Base-by-base conservation (phyloP, 2,329 filamentous ascomycete genomes). In the Cercospora sojina region DNA sequence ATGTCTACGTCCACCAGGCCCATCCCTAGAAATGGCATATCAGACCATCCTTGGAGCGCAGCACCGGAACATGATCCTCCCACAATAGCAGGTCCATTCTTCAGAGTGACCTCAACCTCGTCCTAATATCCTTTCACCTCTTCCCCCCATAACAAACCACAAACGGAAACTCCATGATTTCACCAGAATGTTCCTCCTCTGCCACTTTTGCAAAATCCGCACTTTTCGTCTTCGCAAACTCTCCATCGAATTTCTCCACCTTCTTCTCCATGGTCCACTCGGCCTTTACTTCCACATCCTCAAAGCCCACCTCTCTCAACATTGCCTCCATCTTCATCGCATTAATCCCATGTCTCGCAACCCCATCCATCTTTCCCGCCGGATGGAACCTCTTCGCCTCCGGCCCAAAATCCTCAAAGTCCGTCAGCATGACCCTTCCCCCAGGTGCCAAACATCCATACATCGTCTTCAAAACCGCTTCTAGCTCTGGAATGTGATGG, bases 161-260 rank as follows among this genome's bases (percentile, higher is more conserved):
- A 61, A 74, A 74, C 1, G 72, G 71, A 31, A 74, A 71, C 16
- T 70, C 58, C 69, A 73, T 71, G n/a, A 59, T 53, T 59, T 74
- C 68, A 5, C 71, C 72, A 16, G 51, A 38, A 7, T 62, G 43
- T 29, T 67, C 57, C 5, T 59, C 16, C 47, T 47, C 66, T 16
- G 64, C 70, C 13, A 47, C 41, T 16, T 51, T 47, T 5, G 69
- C 71, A 64, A 73, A 74, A 38, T 72, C 71, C 64, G 72, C 78
- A 59, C 53, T 57, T 23, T 16, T 16, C n/a, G 57, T 62, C 7
- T 49, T 47, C 12, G 65, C 70, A 64, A 74, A 74, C 59, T 72
- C 70, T 62, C 73, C 78, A 58, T 78, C 43, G 71, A 64, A 71
- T 58, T 66, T 73, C 65, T 74, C 72, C 18, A 74, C 72, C 9